Evolutionary conservation across 345 rosid genomes (phyloP).

Genomic region (Odontarrhena argentea): DNA sequence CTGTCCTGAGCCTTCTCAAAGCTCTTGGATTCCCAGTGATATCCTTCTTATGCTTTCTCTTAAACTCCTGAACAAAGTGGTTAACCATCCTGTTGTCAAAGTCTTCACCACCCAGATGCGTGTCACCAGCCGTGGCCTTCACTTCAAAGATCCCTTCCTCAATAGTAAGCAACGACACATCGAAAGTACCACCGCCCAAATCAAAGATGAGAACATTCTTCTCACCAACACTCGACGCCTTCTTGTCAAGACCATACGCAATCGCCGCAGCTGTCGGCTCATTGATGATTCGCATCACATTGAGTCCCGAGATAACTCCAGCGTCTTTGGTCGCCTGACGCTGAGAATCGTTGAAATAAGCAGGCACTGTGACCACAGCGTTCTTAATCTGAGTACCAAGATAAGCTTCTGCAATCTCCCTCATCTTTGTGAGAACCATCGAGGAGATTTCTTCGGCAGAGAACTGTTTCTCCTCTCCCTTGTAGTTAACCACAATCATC

Average conservation of each 20-base stretch:
- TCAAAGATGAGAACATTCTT: constrained; percentile 69
- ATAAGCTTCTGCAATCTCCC: constrained; percentile 47
- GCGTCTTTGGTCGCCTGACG: constrained; percentile 50
- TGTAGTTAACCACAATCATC: constrained; percentile 42
- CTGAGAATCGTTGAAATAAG: constrained; percentile 55
- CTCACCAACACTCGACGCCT: constrained; percentile 52
- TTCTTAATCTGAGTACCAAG: constrained; percentile 42
- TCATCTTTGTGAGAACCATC: constrained; percentile 48
- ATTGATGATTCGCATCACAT: constrained; percentile 49
- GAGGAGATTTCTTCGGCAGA: constrained; percentile 48
- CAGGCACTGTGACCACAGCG: constrained; percentile 50
- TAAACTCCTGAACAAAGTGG: constrained; percentile 63
- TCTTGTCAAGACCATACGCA: constrained; percentile 50
- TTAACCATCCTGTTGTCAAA: constrained; percentile 62
- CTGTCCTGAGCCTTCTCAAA: constrained; percentile 66
- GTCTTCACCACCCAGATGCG: constrained; percentile 56
- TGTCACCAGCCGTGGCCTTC: constrained; percentile 65
- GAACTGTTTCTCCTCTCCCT: constrained; percentile 55
- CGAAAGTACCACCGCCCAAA: constrained; percentile 68
- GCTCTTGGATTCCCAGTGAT: constrained; percentile 58
- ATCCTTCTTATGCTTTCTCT: constrained; percentile 61
- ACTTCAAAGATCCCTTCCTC: constrained; percentile 65
- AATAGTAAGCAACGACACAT: constrained; percentile 64
- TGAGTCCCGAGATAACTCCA: constrained; percentile 47
- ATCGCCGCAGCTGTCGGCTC: constrained; percentile 55